Evolutionary conservation across 2,329 filamentous ascomycete species (phyloP).

Genomic region (Cercospora sp.): DNA sequence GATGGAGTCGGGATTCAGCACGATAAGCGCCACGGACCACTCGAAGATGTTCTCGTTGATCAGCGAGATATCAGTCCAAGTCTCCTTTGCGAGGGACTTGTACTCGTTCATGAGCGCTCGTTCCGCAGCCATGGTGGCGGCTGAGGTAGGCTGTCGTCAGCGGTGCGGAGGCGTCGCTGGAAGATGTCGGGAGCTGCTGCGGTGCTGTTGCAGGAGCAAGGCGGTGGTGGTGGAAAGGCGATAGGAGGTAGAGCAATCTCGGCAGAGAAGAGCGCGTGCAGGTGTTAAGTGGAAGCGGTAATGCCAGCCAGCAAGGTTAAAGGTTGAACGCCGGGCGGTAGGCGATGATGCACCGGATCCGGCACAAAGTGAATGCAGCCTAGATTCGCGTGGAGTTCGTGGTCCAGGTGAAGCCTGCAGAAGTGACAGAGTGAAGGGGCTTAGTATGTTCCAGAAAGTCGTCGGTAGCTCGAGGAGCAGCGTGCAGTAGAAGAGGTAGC

Average conservation of each 20-base stretch:
- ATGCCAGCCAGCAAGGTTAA: conserved; percentile 21
- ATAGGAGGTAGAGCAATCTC: conserved; percentile 2
- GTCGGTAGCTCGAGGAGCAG: neutral
- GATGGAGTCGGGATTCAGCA: conserved; percentile 85
- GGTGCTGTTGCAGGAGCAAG: neutral
- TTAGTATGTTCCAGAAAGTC: neutral
- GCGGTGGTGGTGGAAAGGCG: neutral
- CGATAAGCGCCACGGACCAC: conserved; percentile 87
- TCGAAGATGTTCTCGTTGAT: conserved; percentile 80
- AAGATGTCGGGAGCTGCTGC: neutral
- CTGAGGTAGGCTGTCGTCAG: neutral
- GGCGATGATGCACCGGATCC: conserved; percentile 17
- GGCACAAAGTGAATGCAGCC: conserved; percentile 12
- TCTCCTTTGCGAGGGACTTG: conserved; percentile 78
- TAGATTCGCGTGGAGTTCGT: conserved; percentile 3
- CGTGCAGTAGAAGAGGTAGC: neutral
- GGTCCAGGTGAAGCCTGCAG: neutral
- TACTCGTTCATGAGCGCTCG: conserved; percentile 88
- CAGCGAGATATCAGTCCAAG: conserved; percentile 89
- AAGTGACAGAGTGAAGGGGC: neutral
- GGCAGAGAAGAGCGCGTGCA: neutral
- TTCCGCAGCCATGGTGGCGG: conserved; percentile 55
- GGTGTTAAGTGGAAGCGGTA: neutral
- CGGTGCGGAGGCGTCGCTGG: neutral
- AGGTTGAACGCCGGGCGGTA: conserved; percentile 18